Conservation (phyloP, 257 asterid species). For the Solanum lycopersicoides region DNA sequence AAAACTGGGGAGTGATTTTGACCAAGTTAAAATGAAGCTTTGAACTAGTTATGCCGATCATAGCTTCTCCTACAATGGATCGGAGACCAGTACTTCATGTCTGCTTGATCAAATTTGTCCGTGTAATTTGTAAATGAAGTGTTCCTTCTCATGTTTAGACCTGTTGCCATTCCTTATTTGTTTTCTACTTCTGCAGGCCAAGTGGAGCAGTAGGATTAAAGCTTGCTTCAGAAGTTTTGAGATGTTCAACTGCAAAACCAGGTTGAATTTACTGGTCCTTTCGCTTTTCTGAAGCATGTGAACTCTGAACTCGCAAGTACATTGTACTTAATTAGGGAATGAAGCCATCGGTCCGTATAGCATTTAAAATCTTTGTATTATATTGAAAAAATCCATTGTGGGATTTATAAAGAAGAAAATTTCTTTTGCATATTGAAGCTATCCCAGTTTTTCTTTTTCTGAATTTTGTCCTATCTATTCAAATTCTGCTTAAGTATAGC, state of each 20-base stretch:
- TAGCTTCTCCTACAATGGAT: neutral
- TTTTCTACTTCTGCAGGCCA: slow-evolving; percentile 2
- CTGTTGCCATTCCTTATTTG: neutral
- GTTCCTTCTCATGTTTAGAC: neutral
- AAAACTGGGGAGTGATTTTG: neutral
- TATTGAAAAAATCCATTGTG: slow-evolving; percentile 14
- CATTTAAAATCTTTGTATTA: slow-evolving; percentile 19
- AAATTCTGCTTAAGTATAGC: neutral
- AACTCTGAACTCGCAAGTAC: slow-evolving; percentile 10
- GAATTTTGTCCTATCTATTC: neutral
- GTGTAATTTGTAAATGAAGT: neutral
- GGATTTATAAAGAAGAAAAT: slow-evolving; percentile 3
- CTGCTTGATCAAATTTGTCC: neutral
- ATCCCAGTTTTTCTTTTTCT: neutral
- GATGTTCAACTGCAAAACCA: neutral
- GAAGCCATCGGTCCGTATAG: slow-evolving; percentile 67
- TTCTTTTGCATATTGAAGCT: slow-evolving; percentile 2
- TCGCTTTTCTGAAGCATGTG: slow-evolving; percentile 19
- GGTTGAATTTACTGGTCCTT: slow-evolving; percentile 18
- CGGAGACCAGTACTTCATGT: neutral
- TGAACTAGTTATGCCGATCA: neutral
- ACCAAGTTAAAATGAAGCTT: neutral
- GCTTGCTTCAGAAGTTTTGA: slow-evolving; percentile 8
- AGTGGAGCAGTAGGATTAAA: slow-evolving; percentile 13
- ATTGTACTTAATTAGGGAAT: slow-evolving; percentile 31